Conservation (phyloP, 2,329 filamentous ascomycete genomes). For the Talaromyces sp. region DNA sequence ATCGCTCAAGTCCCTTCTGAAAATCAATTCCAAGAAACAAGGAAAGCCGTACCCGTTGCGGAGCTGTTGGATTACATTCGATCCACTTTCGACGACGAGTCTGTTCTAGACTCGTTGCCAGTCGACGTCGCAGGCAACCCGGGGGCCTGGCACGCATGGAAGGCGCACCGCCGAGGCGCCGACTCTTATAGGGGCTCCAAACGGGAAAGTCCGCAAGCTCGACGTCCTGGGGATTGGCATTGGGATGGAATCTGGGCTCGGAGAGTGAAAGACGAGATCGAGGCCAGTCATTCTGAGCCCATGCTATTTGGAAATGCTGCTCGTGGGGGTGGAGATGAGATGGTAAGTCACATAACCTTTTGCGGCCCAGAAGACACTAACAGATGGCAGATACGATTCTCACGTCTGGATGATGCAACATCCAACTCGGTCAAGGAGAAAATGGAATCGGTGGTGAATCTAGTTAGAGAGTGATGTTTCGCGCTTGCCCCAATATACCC, state of each 20-base stretch:
- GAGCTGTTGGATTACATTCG: conserved; percentile 80
- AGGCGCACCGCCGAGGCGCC: conserved; percentile 62
- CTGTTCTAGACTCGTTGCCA: conserved; percentile 75
- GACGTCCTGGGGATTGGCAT: conserved; percentile 84
- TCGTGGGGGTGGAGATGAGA: conserved; percentile 63
- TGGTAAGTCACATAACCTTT: conserved; percentile 53
- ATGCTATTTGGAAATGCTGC: conserved; percentile 72
- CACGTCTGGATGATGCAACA: conserved; percentile 37
- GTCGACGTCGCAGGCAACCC: conserved; percentile 83
- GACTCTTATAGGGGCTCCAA: conserved; percentile 34
- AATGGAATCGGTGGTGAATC: conserved; percentile 34
- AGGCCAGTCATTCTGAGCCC: conserved; percentile 74
- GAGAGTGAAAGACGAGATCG: conserved; percentile 77
- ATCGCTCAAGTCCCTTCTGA: conserved; percentile 15
- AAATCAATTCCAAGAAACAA: conserved; percentile 26
- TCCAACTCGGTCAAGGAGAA: conserved; percentile 40
- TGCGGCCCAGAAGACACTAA: conserved; percentile 12
- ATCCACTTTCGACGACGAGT: conserved; percentile 76
- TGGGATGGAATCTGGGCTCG: conserved; percentile 98
- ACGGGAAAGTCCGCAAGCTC: conserved; percentile 49
- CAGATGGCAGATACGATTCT: conserved; percentile 43
- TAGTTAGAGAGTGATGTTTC: conserved; percentile 24
- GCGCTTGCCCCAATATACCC: conserved; percentile 29
- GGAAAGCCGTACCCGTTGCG: conserved; percentile 58
- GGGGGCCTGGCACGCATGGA: conserved; percentile 94